Base-by-base conservation (phyloP, 495 filamentous ascomycete genomes). In the Hypoxylon rickii region DNA sequence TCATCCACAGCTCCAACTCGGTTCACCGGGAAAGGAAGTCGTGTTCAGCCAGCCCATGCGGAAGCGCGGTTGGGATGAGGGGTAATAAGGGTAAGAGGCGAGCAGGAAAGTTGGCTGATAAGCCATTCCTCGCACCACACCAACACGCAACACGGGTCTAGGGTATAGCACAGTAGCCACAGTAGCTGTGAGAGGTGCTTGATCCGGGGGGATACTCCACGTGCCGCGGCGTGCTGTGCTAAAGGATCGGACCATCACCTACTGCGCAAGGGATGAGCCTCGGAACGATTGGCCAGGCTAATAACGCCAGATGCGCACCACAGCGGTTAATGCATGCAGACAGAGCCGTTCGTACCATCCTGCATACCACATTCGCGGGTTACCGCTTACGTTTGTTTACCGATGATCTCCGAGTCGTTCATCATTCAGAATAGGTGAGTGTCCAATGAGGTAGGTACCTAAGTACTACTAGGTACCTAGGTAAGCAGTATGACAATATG, bases 61-160 rank as follows among this genome's bases (percentile, higher is more conserved):
- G 45, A 57, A 26, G 55, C 51, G 51, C 19, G 24, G 39, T 20
- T 65, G 61, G n/a, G 51, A 62, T 62, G 62, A 68, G 62, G 58
- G 62, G 62, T 62, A 61, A 40, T 43, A 26, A 12, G n/a, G n/a
- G n/a, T n/a, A n/a, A n/a, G n/a, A n/a, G n/a, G 21, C 33, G 13
- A 19, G 24, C 20, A 21, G 7, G 13, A 15, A 24, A 7, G 19
- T 11, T 51, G 54, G 56, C 46, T 51, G 61, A 64, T 64, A 65
- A 65, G 46, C 44, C n/a, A n/a, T n/a, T n/a, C 38, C 51, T 53
- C 48, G 21, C 52, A 42, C 46, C 45, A 64, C n/a, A n/a, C n/a
- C n/a, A n/a, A n/a, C n/a, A 29, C 48, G 41, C 39, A 32, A 40
- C 26, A 44, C 38, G 50, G 52, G 51, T 47, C 55, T 42, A 36